Conservation (phyloP, 768 basidiomycete genomes). For the Pleurotus eryngii region DNA sequence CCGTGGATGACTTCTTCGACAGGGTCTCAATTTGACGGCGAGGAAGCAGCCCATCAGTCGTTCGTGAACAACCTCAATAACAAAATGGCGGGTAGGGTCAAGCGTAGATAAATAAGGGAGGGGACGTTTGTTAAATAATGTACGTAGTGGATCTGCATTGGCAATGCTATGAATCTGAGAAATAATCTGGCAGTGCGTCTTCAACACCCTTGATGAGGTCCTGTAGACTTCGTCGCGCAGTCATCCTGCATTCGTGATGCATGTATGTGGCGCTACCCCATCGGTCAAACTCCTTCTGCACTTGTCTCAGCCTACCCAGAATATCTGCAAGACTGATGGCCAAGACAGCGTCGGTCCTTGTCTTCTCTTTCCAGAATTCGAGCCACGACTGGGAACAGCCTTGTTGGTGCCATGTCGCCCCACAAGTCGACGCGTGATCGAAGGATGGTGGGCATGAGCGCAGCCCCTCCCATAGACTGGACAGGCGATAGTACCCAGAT, state of each 20-base stretch:
- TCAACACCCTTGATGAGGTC: conserved; percentile 56
- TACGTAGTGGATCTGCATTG: background rate
- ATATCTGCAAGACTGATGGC: conserved; percentile 62
- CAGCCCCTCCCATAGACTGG: conserved; percentile 61
- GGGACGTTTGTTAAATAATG: background rate
- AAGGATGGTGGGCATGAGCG: conserved; percentile 57
- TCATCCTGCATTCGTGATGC: conserved; percentile 69
- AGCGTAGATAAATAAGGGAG: conserved; percentile 9
- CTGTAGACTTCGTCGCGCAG: conserved; percentile 52
- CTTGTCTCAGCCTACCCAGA: conserved; percentile 56
- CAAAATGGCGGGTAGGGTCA: conserved; percentile 17
- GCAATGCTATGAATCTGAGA: conserved; percentile 31
- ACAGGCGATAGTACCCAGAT: conserved; percentile 67
- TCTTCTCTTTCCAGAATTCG: conserved; percentile 80
- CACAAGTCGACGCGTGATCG: conserved; percentile 61
- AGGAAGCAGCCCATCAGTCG: background rate
- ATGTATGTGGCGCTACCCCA: conserved; percentile 76
- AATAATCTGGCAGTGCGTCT: conserved; percentile 62
- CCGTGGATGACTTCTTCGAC: conserved; percentile 31
- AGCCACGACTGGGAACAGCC: conserved; percentile 71
- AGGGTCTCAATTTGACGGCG: conserved; percentile 9
- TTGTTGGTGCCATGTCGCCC: conserved; percentile 69
- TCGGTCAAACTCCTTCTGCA: conserved; percentile 66
- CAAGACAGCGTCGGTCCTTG: conserved; percentile 53
- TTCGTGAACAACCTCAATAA: no score